A percentile compares a stretch with the other conserved stretches of the same genome.
Evolutionary conservation across 139 green algal genomes (phyloP).

Genomic region (Coelastrella sp.): DNA sequence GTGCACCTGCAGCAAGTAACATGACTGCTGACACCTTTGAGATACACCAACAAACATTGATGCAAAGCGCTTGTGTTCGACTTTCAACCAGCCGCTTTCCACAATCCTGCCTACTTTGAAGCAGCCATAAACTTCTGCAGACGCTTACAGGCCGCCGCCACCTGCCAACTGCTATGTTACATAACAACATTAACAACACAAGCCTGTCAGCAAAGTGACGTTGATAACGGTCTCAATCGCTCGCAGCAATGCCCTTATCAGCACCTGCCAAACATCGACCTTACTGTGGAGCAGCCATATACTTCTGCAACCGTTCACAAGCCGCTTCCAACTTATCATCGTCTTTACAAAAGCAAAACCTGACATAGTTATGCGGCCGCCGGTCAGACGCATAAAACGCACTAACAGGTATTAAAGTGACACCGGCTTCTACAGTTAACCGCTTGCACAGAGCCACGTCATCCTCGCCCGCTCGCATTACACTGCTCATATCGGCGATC

Average conservation of each 20-base stretch:
- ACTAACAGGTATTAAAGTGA: constrained; percentile 81
- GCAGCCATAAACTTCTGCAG: too few relatives aligned
- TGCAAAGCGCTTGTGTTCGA: too few relatives aligned
- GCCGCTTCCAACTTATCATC: constrained; percentile 79
- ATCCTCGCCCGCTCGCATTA: constrained; percentile 58
- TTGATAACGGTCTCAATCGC: too few relatives aligned
- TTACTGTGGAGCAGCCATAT: constrained; percentile 46
- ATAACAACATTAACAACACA: too few relatives aligned
- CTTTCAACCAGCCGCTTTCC: too few relatives aligned
- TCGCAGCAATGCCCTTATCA: background rate
- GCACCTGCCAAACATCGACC: background rate
- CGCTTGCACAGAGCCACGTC: constrained; percentile 78
- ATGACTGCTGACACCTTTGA: too few relatives aligned
- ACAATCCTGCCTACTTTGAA: too few relatives aligned
- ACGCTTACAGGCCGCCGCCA: too few relatives aligned
- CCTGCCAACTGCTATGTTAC: too few relatives aligned
- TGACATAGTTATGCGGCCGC: constrained; percentile 43
- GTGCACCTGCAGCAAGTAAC: too few relatives aligned
- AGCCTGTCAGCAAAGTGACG: too few relatives aligned
- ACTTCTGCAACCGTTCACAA: constrained; percentile 60
- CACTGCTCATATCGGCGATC: constrained; percentile 74
- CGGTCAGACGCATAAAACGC: constrained; percentile 42
- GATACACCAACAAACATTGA: too few relatives aligned
- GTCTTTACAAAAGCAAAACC: constrained; percentile 88
- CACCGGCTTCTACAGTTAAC: constrained; percentile 76